Evolutionary conservation across 2,329 filamentous ascomycete species (phyloP).

Genomic region (Alternaria postmessia): DNA sequence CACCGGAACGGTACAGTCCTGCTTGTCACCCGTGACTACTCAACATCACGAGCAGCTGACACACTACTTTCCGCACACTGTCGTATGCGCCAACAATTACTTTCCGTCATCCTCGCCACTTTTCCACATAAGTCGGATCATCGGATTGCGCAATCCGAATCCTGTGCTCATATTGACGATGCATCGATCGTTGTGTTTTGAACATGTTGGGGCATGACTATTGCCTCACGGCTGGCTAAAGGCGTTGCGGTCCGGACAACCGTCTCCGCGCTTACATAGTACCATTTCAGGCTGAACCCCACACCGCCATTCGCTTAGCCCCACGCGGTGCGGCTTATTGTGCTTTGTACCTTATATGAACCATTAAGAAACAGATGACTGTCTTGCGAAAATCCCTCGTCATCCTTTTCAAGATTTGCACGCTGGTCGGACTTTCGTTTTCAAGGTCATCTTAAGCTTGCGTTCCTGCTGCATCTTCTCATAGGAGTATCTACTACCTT

Average conservation of each 20-base stretch:
- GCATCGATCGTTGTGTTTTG: slow-evolving; percentile 4
- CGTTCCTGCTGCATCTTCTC: slow-evolving; percentile 5
- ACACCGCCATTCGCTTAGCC: slow-evolving; percentile 44
- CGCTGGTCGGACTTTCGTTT: slow-evolving; percentile 10
- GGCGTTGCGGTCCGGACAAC: slow-evolving; percentile 45
- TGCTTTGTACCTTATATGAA: slow-evolving; percentile 36
- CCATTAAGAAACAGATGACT: slow-evolving; percentile 15
- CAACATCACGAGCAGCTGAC: slow-evolving; percentile 8
- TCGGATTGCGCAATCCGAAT: slow-evolving; percentile 9
- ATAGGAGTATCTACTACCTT: slow-evolving; percentile 11
- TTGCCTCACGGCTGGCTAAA: slow-evolving; percentile 29
- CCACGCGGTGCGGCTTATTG: slow-evolving; percentile 41
- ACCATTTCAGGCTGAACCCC: slow-evolving; percentile 40
- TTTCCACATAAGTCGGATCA: slow-evolving; percentile 1
- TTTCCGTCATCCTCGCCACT: background rate
- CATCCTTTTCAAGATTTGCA: slow-evolving; percentile 7
- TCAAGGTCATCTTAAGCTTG: slow-evolving; percentile 7
- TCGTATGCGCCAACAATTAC: background rate
- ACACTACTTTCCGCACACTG: background rate
- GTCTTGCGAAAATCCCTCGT: slow-evolving; percentile 16
- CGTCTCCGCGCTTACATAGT: slow-evolving; percentile 38
- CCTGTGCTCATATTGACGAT: slow-evolving; percentile 6
- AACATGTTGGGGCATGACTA: slow-evolving; percentile 4
- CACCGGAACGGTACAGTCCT: slow-evolving; percentile 6
- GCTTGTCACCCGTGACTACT: slow-evolving; percentile 1